phyloP scores from a whole-genome alignment of 345 rosid genomes.

The Ailanthus altissimus region DNA sequence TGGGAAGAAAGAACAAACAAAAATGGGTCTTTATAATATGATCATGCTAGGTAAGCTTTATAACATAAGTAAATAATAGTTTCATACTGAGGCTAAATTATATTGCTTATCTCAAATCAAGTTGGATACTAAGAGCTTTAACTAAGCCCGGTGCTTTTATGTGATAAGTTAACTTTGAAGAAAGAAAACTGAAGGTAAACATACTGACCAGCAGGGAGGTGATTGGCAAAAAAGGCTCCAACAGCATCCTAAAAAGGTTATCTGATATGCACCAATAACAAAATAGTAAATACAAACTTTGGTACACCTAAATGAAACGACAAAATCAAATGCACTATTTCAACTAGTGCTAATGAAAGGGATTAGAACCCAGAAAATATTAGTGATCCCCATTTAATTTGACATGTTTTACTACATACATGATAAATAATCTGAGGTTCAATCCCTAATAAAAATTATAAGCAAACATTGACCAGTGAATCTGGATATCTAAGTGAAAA shows the following conservation, averaged over 20 bases:
- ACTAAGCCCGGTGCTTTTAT: neutral
- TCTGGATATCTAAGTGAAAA: neutral
- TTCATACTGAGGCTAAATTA: neutral
- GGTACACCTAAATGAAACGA: neutral
- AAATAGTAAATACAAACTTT: conserved; percentile 12
- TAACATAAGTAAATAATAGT: neutral
- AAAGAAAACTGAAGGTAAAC: conserved; percentile 3
- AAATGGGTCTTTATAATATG: neutral
- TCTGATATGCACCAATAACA: conserved; percentile 37
- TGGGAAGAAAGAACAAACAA: neutral
- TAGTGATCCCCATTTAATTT: neutral
- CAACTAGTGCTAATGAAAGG: neutral
- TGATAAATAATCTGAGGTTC: neutral
- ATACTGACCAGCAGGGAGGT: conserved; percentile 53
- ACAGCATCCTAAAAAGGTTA: conserved; percentile 54
- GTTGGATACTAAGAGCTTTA: neutral
- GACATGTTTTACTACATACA: neutral
- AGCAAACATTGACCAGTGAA: neutral
- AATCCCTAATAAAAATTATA: neutral
- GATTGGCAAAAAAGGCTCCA: conserved; percentile 60
- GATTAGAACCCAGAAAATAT: neutral
- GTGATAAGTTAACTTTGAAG: neutral
- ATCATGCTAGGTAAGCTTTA: neutral
- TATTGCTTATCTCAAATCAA: neutral
- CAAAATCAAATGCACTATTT: neutral